These are phyloP conservation scores for Erodium chrysanthum DNA, from an alignment of 441 rosid species.

Conservation along the genomic window DNA sequence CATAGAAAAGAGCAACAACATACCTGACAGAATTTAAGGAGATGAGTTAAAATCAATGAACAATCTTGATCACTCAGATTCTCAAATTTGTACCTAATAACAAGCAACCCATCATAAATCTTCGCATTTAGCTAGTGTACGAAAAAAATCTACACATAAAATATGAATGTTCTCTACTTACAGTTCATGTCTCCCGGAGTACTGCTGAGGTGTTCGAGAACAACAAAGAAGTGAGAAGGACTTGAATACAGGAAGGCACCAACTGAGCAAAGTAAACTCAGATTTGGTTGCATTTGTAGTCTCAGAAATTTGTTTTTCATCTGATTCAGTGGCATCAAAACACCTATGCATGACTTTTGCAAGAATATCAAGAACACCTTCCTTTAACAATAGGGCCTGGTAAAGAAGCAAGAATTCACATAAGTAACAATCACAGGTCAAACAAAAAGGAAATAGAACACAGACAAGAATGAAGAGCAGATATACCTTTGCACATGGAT, in stretches of 20 bases:
- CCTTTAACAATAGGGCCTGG: constrained; percentile 61
- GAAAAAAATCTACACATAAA: constrained; percentile 7
- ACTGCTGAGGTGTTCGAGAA: constrained; percentile 32
- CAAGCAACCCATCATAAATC: constrained; percentile 14
- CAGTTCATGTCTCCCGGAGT: constrained; percentile 38
- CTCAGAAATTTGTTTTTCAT: constrained; percentile 38
- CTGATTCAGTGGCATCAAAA: constrained; percentile 44
- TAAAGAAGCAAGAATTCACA: constrained; percentile 13
- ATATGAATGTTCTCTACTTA: constrained; percentile 35
- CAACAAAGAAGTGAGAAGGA: constrained; percentile 52
- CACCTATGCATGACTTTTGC: constrained; percentile 54
- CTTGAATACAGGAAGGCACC: constrained; percentile 74
- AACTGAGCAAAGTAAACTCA: constrained; percentile 40
- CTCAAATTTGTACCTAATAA: constrained; percentile 35
- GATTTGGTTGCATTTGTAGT: constrained; percentile 30
- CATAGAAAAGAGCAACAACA: constrained; percentile 15
- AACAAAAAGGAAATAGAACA: constrained; percentile 2
- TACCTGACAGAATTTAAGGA: constrained; percentile 81
- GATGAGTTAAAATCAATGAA: constrained; percentile 38
- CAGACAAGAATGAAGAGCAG: not conserved
- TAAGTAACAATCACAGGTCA: constrained; percentile 8
- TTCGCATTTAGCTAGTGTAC: not conserved
- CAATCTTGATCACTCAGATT: constrained; percentile 53
- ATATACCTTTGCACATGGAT: constrained; percentile 71
- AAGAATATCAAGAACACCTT: constrained; percentile 52